Base-by-base conservation (phyloP, 2,329 filamentous ascomycete genomes). In the Diplodia sapinea region DNA sequence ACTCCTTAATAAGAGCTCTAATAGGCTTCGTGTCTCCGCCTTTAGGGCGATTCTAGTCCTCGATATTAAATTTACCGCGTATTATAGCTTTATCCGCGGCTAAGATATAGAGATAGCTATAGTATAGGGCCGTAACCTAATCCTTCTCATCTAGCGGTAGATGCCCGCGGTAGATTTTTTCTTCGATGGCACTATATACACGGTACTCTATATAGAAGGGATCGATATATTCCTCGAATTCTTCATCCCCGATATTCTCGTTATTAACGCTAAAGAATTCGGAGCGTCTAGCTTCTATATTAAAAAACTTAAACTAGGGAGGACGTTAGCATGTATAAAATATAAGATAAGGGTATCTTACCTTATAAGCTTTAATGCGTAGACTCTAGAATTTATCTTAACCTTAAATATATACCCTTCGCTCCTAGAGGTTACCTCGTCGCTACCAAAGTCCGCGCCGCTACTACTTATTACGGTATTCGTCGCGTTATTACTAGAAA, bases 351-450 rank as follows among this genome's bases (percentile, higher is more conserved):
- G 26, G 11, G 51, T 4, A 54, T 0, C 13, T n/a, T 54, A 4
- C 2, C 52, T 23, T 4, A 56, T 31, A 17, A 56, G 31, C 31
- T 56, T 56, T 17, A 56, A 56, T 36, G 52, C 29, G 17, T 56
- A 56, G 6, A n/a, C 7, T 23, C 38, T 36, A 11, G 31, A 38
- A 8, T 56, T 38, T 8, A 56, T 56, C n/a, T 23, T 17, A 11
- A 56, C 52, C 52, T 56, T 56, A 31, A 56, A 56, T n/a, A 56
- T 31, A 56, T 56, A n/a, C 5, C 52, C 52, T 4, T 56, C 52
- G 6, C 52, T 29, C 17, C 52, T 31, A 15, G 29, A 38, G 0
- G 31, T 36, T 38, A 20, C 20, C 4, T 51, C 9, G 29, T 29
- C 49, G 9, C 49, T 29, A 2, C 47, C 15, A 1, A n/a, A 50